A percentile compares a stretch with the other conserved stretches of the same genome.
phyloP scores from a whole-genome alignment of 371 early-diverging fungal genomes.

The Mortierella sp. region DNA sequence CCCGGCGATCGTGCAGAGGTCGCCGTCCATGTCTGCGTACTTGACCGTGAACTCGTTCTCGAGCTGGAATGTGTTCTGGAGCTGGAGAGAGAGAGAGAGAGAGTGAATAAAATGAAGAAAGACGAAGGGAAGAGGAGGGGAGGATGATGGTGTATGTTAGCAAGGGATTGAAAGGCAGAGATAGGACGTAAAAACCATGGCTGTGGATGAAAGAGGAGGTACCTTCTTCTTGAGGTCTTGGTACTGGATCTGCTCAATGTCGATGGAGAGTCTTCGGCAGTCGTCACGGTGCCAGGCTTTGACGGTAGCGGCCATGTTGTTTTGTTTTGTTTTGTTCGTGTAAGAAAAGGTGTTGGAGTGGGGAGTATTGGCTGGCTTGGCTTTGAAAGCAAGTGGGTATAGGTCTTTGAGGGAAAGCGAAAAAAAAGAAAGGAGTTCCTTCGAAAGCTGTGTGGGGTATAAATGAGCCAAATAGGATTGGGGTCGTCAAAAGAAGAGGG shows the following conservation, averaged over 20 bases:
- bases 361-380: background rate
- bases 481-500: background rate
- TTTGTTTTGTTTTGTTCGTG: background rate
- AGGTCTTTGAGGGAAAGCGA: background rate
- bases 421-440: background rate
- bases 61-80: conserved; percentile 52
- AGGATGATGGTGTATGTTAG: no score
- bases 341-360: background rate
- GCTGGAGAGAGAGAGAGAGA: conserved; percentile 7
- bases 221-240: conserved; percentile 53
- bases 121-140: no score
- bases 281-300: conserved; percentile 55
- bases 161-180: background rate
- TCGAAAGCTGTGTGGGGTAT: background rate
- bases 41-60: conserved; percentile 55
- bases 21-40: conserved; percentile 52
- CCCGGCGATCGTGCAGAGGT: conserved; percentile 52
- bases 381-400: background rate
- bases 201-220: background rate
- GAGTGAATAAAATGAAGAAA: background rate
- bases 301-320: conserved; percentile 43
- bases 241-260: conserved; percentile 53
- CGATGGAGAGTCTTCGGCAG: conserved; percentile 55
- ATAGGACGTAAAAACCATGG: no score
- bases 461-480: background rate